Evolutionary conservation across 2,329 filamentous ascomycete species (phyloP).

Genomic region (Sclerotinia trifoliorum): DNA sequence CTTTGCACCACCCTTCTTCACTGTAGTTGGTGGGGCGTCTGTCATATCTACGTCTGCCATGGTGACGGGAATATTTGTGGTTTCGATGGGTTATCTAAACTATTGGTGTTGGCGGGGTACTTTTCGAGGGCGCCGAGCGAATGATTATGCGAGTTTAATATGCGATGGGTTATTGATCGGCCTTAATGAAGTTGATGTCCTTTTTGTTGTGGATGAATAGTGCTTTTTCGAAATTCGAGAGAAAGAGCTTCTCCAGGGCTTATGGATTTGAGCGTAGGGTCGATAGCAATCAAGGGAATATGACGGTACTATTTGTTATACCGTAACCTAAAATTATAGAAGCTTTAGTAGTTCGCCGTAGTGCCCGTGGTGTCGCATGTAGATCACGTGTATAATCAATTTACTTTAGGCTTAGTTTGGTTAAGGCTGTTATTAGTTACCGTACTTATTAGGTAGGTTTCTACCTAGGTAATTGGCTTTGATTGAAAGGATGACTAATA

Average conservation of each 20-base stretch:
- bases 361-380: neutral
- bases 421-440: too few relatives aligned
- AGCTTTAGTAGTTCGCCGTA: neutral
- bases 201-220: neutral
- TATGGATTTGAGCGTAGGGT: neutral
- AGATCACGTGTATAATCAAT: neutral
- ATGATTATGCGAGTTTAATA: slow-evolving; percentile 1
- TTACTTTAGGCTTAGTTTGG: neutral
- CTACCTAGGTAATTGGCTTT: neutral
- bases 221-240: neutral
- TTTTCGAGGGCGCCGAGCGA: slow-evolving; percentile 2
- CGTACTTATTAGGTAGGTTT: neutral
- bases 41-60: slow-evolving; percentile 99
- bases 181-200: neutral
- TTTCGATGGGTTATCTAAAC: slow-evolving; percentile 6
- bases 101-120: slow-evolving; percentile 30
- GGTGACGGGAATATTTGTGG: slow-evolving; percentile 28
- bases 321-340: neutral
- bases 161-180: neutral
- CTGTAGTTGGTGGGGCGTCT: slow-evolving; percentile 63
- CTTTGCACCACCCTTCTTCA: slow-evolving; percentile 55
- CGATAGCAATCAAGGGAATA: neutral
- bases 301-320: neutral
- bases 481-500: slow-evolving; percentile 4
- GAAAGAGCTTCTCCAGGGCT: neutral